Evolutionary conservation across 225 moss, liverwort and hornwort genomes (phyloP).

Genomic region (Bryoerythrophyllum caledonicum): DNA sequence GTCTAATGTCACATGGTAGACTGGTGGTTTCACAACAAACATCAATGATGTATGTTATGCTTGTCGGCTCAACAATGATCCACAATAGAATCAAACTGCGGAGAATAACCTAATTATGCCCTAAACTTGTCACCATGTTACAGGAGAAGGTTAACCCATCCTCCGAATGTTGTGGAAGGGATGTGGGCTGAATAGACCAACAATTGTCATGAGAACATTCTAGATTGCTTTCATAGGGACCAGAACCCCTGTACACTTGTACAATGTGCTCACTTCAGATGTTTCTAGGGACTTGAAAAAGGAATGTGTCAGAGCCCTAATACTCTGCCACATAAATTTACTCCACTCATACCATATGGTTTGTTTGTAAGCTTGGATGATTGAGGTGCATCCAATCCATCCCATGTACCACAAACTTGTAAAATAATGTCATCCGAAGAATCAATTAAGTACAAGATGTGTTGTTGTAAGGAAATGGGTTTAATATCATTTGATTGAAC

Average conservation of each 20-base stretch:
- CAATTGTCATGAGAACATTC: too few species aligned
- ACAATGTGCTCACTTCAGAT: neutral
- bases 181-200: too few species aligned
- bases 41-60: too few species aligned
- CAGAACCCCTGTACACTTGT: neutral
- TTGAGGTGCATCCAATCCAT: neutral
- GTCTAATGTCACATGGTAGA: too few species aligned
- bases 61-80: too few species aligned
- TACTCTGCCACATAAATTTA: neutral
- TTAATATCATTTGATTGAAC: neutral
- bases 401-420: neutral
- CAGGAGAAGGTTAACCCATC: too few species aligned
- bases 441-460: neutral
- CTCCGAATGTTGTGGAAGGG: too few species aligned
- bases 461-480: neutral
- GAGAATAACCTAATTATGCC: too few species aligned
- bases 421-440: neutral
- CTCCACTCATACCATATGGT: neutral
- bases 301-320: constrained; percentile 11
- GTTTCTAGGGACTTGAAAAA: constrained; percentile 1
- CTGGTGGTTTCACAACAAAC: too few species aligned
- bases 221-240: neutral
- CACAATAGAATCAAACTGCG: too few species aligned
- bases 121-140: too few species aligned
- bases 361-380: neutral